A percentile compares a stretch with the other conserved stretches of the same genome.
phyloP scores from a whole-genome alignment of 139 green algal species.

The Volvox reticuliferus region DNA sequence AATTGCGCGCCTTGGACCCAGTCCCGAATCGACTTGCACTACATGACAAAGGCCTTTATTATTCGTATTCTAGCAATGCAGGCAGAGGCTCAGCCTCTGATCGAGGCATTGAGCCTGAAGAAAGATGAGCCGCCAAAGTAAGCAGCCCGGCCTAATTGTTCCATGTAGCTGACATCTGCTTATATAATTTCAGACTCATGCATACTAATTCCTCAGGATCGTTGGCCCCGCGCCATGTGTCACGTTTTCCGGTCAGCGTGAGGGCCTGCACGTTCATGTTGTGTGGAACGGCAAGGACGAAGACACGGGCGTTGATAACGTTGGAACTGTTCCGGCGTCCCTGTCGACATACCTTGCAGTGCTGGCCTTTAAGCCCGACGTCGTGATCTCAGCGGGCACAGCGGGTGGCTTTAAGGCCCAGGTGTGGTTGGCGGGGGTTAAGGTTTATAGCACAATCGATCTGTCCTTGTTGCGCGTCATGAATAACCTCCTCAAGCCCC shows the following conservation, averaged over 20 bases:
- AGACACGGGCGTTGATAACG: slow-evolving; percentile 84
- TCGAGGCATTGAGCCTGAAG: slow-evolving; percentile 76
- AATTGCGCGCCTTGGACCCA: no score
- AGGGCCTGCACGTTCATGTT: slow-evolving; percentile 76
- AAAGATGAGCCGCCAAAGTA: slow-evolving; percentile 67
- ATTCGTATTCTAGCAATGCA: slow-evolving; percentile 86
- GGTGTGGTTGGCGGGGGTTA: slow-evolving; percentile 38
- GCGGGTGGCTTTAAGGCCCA: slow-evolving; percentile 92
- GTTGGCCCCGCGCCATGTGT: slow-evolving; percentile 73
- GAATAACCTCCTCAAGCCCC: no score
- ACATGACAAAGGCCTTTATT: not conserved
- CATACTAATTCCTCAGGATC: slow-evolving; percentile 51
- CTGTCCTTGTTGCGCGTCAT: no score
- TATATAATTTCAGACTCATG: not conserved
- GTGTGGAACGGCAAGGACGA: slow-evolving; percentile 84
- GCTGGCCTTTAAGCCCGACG: slow-evolving; percentile 82
- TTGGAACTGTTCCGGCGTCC: slow-evolving; percentile 91
- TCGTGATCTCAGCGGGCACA: slow-evolving; percentile 95
- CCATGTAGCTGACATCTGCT: not conserved
- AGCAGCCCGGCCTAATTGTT: not conserved
- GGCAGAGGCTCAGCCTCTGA: slow-evolving; percentile 87
- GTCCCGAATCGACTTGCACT: no score
- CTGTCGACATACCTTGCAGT: slow-evolving; percentile 90
- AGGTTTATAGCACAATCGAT: no score
- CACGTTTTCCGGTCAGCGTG: slow-evolving; percentile 73